Evolutionary conservation across 1,284 basidiomycete species (phyloP).

Genomic region (Moesziomyces aphidis): DNA sequence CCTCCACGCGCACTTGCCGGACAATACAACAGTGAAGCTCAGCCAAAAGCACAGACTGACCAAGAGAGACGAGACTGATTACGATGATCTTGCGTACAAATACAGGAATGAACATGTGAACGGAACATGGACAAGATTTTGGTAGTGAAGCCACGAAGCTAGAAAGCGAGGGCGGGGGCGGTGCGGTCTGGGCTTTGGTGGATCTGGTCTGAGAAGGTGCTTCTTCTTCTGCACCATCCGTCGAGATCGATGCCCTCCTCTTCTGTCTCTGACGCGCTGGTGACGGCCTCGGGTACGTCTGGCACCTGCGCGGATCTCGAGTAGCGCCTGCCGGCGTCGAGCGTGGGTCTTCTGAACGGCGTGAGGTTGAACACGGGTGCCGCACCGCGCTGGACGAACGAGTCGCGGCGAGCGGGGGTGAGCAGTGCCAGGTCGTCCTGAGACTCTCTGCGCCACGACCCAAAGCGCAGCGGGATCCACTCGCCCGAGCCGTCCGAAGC

Average conservation of each 20-base stretch:
- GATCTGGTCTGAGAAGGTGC: conserved; percentile 12
- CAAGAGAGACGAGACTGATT: neutral
- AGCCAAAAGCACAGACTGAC: neutral
- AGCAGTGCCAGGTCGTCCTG: conserved; percentile 31
- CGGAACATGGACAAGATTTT: neutral
- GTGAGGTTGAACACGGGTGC: conserved; percentile 20
- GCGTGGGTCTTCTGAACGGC: conserved; percentile 6
- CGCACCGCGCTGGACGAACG: neutral
- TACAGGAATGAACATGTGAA: conserved; percentile 4
- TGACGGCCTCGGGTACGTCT: conserved; percentile 29
- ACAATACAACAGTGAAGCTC: neutral
- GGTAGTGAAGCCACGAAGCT: neutral
- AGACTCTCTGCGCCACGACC: conserved; percentile 16
- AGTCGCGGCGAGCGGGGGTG: neutral
- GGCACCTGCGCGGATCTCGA: neutral
- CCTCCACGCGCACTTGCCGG: too few species aligned
- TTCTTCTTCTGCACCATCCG: conserved; percentile 30
- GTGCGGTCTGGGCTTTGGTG: neutral
- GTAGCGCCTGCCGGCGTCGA: neutral
- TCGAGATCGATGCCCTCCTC: neutral
- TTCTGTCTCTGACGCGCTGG: conserved; percentile 6
- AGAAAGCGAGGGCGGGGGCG: neutral
- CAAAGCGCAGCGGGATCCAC: conserved; percentile 23
- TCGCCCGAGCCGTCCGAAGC: conserved; percentile 17
- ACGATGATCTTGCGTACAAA: conserved; percentile 2